Evolutionary conservation across 495 filamentous ascomycete genomes (phyloP).

Genomic region (Penicillium manginii): DNA sequence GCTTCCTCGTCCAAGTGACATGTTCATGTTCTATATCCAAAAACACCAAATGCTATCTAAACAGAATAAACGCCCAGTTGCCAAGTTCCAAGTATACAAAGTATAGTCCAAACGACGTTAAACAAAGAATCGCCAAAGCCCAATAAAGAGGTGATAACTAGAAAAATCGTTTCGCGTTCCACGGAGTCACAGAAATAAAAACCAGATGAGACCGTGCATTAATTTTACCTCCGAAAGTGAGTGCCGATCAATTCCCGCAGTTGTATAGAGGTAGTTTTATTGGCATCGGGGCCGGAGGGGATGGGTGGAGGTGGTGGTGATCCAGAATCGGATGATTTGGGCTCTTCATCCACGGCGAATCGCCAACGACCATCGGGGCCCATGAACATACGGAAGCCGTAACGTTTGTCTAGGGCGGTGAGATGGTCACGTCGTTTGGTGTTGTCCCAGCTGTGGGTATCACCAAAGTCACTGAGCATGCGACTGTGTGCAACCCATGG

Average conservation of each 20-base stretch:
- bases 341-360: conserved; percentile 45
- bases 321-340: conserved; percentile 11
- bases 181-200: background rate
- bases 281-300: conserved; percentile 6
- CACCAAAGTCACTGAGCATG: conserved; percentile 42
- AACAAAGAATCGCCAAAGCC: background rate
- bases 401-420: conserved; percentile 35
- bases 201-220: background rate
- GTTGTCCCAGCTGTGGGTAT: conserved; percentile 40
- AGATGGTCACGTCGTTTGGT: conserved; percentile 36
- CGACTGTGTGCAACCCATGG: conserved; percentile 47
- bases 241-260: conserved; percentile 19
- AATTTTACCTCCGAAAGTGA: conserved; percentile 9
- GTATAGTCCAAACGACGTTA: conserved; percentile 6
- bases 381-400: conserved; percentile 43
- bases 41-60: conserved; percentile 5
- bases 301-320: background rate
- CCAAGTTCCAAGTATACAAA: conserved; percentile 12
- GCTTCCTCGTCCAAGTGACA: background rate
- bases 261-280: conserved; percentile 25
- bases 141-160: conserved; percentile 1
- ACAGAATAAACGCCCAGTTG: conserved; percentile 9
- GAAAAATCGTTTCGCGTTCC: conserved; percentile 1
- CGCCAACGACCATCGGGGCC: conserved; percentile 38
- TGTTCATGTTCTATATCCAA: conserved; percentile 4